Evolutionary conservation across 257 asterid genomes (phyloP), one percentile per base, ranked within the genome.

Genomic region (Solanum ossicruentum): DNA sequence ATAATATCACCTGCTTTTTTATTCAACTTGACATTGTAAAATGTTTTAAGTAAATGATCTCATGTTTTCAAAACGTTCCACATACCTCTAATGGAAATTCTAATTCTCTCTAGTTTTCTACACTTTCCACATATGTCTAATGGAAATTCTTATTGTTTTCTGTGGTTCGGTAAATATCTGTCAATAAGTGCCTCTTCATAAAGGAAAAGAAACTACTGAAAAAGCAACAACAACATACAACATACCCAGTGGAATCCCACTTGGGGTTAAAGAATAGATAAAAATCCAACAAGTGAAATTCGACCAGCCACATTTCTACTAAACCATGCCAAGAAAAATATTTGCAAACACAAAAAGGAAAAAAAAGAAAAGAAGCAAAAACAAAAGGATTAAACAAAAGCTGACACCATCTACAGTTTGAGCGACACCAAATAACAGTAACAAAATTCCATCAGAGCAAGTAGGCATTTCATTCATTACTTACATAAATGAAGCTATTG

Each of bases 401-500:
- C 32, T 9, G 15, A n/a, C 9, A 73, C 60, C 58, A 73, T 21
- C 81, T 13, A 73, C 6, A 12, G 55, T 47, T 45, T n/a, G 32
- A 45, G 21, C 58, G 26, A 26, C 61, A 49, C 51, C 45, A 77
- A 0, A 28, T 51, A 77, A 51, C 15, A 49, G 82, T 77, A 51
- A 11, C 18, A 80, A 45, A 43, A 15, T 8, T 26, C 49, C 17
- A 41, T 20, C 78, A 13, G 45, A 12, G 39, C 26, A 21, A 23
- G 55, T 51, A 12, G 72, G 75, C 21, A 41, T 32, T 21, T 13
- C 47, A 78, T 78, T 49, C 6, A 82, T 80, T 82, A 90, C 95
- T 92, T 89, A 96, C 99, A 87, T 96, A 97, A 79, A 97, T 97
- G 94, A 92, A 95, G 90, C 99, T 90, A 89, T 95, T 94, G 32